phyloP scores from a whole-genome alignment of 2,329 filamentous ascomycete species.

The Harringtonia aguacate region DNA sequence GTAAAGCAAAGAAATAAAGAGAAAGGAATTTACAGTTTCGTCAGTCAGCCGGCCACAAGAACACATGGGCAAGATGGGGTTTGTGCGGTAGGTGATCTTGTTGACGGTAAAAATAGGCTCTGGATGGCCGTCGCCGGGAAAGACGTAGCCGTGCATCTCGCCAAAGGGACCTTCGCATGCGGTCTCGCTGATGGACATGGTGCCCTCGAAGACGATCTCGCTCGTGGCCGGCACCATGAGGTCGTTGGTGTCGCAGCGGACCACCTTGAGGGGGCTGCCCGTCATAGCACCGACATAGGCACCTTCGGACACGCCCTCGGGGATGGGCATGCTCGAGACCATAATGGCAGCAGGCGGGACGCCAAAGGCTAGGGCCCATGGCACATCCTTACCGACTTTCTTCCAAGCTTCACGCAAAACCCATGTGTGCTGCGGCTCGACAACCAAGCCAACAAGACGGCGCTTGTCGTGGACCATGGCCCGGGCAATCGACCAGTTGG shows the following conservation, averaged over 20 bases:
- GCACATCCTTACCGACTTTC: conserved; percentile 30
- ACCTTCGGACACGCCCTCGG: conserved; percentile 35
- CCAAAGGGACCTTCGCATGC: conserved; percentile 37
- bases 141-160: conserved; percentile 29
- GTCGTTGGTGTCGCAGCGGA: conserved; percentile 40
- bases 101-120: conserved; percentile 31
- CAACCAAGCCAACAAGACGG: conserved; percentile 28
- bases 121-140: conserved; percentile 25
- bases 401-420: conserved; percentile 36
- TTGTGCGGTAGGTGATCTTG: conserved; percentile 33
- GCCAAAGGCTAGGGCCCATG: conserved; percentile 35
- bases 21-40: conserved; percentile 21
- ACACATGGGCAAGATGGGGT: conserved; percentile 37
- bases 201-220: conserved; percentile 41
- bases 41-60: conserved; percentile 32
- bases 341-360: conserved; percentile 38
- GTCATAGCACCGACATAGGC: conserved; percentile 36
- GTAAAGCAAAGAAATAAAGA: neutral
- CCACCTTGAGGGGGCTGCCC: conserved; percentile 31
- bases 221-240: conserved; percentile 35
- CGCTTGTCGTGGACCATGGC: conserved; percentile 35
- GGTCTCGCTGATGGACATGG: conserved; percentile 30
- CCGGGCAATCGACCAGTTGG: conserved; percentile 32
- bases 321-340: conserved; percentile 36
- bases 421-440: conserved; percentile 33